A percentile compares a stretch with the other conserved stretches of the same genome.
Evolutionary conservation across 2,329 filamentous ascomycete genomes (phyloP).

Genomic region (Podosphaera xanthii): DNA sequence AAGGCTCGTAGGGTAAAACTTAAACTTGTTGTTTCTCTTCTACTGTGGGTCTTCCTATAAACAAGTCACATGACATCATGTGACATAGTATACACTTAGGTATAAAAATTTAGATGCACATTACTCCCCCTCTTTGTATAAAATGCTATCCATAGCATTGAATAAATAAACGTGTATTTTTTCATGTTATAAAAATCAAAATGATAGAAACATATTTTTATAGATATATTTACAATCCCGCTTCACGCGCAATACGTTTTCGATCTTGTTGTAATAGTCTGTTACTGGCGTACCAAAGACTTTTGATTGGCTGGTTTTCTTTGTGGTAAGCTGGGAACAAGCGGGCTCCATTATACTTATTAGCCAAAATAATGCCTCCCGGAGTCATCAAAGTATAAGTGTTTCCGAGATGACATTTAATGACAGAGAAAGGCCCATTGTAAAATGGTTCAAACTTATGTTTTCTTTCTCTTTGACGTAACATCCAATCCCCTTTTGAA

Average conservation of each 20-base stretch:
- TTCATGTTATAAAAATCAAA: neutral
- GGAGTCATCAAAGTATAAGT: neutral
- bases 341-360: neutral
- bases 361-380: neutral
- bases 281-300: too few species aligned
- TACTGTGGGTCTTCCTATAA: too few species aligned
- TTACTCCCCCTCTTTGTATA: neutral
- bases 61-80: too few species aligned
- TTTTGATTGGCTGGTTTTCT: neutral
- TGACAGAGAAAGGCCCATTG: neutral
- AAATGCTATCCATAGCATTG: neutral
- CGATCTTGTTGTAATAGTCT: neutral
- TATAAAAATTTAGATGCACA: neutral
- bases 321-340: neutral
- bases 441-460: neutral
- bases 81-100: too few species aligned
- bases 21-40: too few species aligned
- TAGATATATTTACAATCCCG: neutral
- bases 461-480: neutral
- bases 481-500: neutral
- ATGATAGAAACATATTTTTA: neutral
- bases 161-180: neutral
- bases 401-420: neutral
- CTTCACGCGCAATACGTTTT: neutral
- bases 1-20: too few species aligned